Base-by-base conservation (phyloP, 1,139 yeast genomes). In the Meyerozyma athensensis region DNA sequence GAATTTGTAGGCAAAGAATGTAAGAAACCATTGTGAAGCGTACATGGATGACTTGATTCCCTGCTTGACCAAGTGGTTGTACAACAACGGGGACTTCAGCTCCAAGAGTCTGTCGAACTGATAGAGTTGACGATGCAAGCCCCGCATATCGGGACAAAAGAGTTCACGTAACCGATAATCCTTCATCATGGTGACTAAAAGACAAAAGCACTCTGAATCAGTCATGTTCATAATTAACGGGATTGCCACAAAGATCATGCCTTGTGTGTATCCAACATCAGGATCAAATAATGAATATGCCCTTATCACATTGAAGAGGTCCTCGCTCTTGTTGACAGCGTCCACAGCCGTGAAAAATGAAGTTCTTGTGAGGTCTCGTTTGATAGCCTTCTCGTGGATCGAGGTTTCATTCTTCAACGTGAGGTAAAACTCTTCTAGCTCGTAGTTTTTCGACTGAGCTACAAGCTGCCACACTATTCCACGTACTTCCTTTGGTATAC, bases 211-310 rank as follows among this genome's bases (percentile, higher is more conserved):
- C 56, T 92, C 97, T 22, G 82, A 71, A 49, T 90, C 96, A 30
- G 72, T 75, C 79, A 87, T 75, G 50, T 86, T 86, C 66, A 90
- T 72, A 37, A 89, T 68, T 38, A 92, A 62, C 0, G 97, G 97
- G 7, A 87, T 89, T 0, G 87, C 77, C 33, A 92, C 77, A 53
- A 92, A 90, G 2, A 94, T 95, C 96, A 92, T 87, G 5, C 98
- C 97, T 59, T 92, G 97, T 1, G 97, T 92, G 55, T 92, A 92
- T 0, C 98, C 98, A 28, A 92, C 96, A 40, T 89, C 97, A 1
- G 86, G 81, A 54, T 92, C 97, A 57, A 79, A 84, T 37, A 87
- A 63, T 16, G 94, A 80, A 60, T 90, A 92, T 0, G 90, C 90
- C 54, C 85, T 86, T 46, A 92, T 77, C 23, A 92, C 81, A 43